Conservation (phyloP, 164 flowering plant species). For the Chimonanthus salicifolius region DNA sequence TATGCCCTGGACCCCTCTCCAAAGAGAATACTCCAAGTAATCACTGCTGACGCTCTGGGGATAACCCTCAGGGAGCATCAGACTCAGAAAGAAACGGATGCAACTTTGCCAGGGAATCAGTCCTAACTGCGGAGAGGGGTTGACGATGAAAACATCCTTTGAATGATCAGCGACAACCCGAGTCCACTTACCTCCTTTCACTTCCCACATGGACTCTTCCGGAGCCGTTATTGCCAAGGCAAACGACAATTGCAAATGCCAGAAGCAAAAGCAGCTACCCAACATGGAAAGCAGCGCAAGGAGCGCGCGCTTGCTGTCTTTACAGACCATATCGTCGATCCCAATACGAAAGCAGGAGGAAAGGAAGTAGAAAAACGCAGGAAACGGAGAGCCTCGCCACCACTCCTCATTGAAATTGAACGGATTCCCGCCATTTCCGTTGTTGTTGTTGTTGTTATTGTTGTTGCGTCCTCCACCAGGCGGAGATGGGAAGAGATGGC, state of each 20-base stretch:
- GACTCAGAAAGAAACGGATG: constrained; percentile 10
- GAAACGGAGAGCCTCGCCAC: not conserved
- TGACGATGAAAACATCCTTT: constrained; percentile 45
- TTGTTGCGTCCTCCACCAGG: constrained; percentile 3
- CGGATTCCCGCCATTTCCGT: constrained; percentile 12
- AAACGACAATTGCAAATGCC: constrained; percentile 13
- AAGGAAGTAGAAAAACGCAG: constrained; percentile 8
- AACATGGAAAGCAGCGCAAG: constrained; percentile 14
- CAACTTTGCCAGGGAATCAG: not conserved
- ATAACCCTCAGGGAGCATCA: constrained; percentile 87
- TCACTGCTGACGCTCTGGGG: constrained; percentile 82
- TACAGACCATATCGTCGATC: not conserved
- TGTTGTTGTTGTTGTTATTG: constrained; percentile 11
- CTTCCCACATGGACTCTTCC: constrained; percentile 50
- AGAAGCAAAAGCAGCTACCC: constrained; percentile 13
- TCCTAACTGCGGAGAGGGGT: not conserved
- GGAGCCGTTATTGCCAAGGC: constrained; percentile 32
- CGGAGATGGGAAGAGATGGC: not conserved
- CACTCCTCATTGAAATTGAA: constrained; percentile 12
- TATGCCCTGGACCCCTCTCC: constrained; percentile 93
- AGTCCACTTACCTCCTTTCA: constrained; percentile 59
- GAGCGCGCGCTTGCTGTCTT: not conserved
- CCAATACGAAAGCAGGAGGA: not conserved
- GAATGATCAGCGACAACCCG: constrained; percentile 39
- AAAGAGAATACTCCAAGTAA: constrained; percentile 90